Evolutionary conservation across 768 basidiomycete species (phyloP), one percentile per base, ranked within the genome.

Genomic region (Lactifluus hygrophoroides): DNA sequence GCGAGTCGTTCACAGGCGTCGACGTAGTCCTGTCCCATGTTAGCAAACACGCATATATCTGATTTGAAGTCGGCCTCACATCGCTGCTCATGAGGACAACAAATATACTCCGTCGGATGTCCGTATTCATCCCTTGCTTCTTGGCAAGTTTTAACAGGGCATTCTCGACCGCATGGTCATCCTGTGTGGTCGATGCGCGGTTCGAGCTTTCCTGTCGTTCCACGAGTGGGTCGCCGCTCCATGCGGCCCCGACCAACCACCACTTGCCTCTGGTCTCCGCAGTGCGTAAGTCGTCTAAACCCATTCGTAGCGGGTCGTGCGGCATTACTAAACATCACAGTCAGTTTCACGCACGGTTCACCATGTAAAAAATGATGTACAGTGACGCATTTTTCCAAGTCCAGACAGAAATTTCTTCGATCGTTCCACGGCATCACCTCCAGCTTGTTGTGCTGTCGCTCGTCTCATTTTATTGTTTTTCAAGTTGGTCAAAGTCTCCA

Each of bases 121-220:
- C 96, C 2, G 94, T 97, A 68, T 99, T 99, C 95, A 99, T 98
- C 21, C 96, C 96, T 69, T 99, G 96, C 68, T 85, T 87, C 64
- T 83, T 79, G 4, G 96, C 95, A n/a, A 98, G 77, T 65, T 85
- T 86, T 38, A 86, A 63, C 32, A 98, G 74, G 5, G 74, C 69
- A 44, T 72, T 75, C 47, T 72, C 67, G 28, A 67, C 72, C 44
- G 69, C 69, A 9, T 62, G 65, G 17, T 63, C 65, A 42, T 70
- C 67, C 44, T 70, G 66, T 52, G 65, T 55, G 44, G 65, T 48
- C 4, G 67, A 59, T 3, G 61, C 48, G 34, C 69, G 69, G 21
- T 69, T 66, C 42, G 69, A 65, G 28, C 72, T 70, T 4, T 72
- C 76, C 57, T 80, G 80, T 44, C 77, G 80, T 56, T 97, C 94